Conservation (phyloP, 2,329 filamentous ascomycete genomes). For the Ophiocordyceps camponoti-leonardi region DNA sequence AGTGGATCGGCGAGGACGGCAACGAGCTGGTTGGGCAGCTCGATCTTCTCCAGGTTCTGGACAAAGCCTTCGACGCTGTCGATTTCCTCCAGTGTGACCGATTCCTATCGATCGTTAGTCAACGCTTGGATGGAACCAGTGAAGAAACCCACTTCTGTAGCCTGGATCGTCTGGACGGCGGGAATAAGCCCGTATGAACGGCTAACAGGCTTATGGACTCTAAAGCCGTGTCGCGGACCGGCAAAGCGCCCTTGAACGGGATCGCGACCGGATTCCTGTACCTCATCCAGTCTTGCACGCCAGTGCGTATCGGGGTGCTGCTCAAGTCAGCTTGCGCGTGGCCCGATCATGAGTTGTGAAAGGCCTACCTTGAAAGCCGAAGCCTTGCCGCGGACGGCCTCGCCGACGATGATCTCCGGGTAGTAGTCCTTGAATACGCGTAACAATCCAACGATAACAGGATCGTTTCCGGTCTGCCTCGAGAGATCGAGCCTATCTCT, state of each 20-base stretch:
- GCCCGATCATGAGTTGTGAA: neutral
- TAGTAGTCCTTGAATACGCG: slow-evolving; percentile 85
- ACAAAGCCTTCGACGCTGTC: slow-evolving; percentile 55
- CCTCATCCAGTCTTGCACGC: slow-evolving; percentile 47
- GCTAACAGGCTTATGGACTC: slow-evolving; percentile 33
- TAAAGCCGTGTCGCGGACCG: slow-evolving; percentile 35
- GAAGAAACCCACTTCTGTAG: slow-evolving; percentile 38
- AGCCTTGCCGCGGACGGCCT: slow-evolving; percentile 41
- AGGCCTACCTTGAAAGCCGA: slow-evolving; percentile 41
- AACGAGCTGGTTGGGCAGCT: slow-evolving; percentile 67
- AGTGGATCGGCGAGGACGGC: slow-evolving; percentile 61
- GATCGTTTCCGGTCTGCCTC: slow-evolving; percentile 52
- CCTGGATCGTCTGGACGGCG: slow-evolving; percentile 55
- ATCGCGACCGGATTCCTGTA: slow-evolving; percentile 42
- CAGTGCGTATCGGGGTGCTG: slow-evolving; percentile 63
- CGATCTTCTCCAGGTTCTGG: slow-evolving; percentile 57
- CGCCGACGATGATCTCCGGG: slow-evolving; percentile 69
- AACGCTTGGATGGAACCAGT: neutral
- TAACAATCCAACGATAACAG: slow-evolving; percentile 54
- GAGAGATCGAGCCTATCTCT: slow-evolving; percentile 33
- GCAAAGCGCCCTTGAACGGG: slow-evolving; percentile 20
- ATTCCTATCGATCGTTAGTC: slow-evolving; percentile 23
- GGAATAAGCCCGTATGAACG: slow-evolving; percentile 34
- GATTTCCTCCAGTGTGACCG: slow-evolving; percentile 60
- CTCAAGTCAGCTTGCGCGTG: slow-evolving; percentile 3